phyloP scores from a whole-genome alignment of 306 rosid species.

The Acacia acuminata region DNA sequence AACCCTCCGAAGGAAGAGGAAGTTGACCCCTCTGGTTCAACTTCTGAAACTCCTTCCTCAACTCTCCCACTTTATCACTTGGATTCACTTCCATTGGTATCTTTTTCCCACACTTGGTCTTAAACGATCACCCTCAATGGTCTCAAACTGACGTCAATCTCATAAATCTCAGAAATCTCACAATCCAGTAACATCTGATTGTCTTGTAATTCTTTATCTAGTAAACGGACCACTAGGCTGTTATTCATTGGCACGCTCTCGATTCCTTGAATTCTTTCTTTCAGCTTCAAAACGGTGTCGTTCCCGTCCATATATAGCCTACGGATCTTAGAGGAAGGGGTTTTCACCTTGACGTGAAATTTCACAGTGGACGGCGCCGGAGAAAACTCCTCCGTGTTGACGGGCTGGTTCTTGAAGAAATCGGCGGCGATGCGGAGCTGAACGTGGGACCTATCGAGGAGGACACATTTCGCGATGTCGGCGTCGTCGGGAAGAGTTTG shows the following conservation, averaged over 20 bases:
- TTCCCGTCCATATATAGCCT: slow-evolving; percentile 42
- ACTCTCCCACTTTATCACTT: slow-evolving; percentile 53
- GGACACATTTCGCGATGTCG: too few species aligned
- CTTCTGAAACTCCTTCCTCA: slow-evolving; percentile 70
- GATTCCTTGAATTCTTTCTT: slow-evolving; percentile 53
- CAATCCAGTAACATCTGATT: slow-evolving; percentile 38
- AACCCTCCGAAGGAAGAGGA: slow-evolving; percentile 57
- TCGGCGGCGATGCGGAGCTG: too few species aligned
- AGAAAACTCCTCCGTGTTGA: too few species aligned
- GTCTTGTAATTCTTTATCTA: slow-evolving; percentile 44
- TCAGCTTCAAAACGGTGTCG: slow-evolving; percentile 51
- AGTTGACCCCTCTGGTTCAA: slow-evolving; percentile 50
- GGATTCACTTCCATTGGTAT: slow-evolving; percentile 61
- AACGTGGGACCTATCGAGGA: too few species aligned
- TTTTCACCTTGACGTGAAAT: slow-evolving; percentile 36
- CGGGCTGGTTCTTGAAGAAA: too few species aligned
- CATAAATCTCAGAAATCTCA: slow-evolving; percentile 36
- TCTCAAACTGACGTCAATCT: slow-evolving; percentile 46
- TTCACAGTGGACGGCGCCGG: too few species aligned
- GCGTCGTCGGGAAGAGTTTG: too few species aligned
- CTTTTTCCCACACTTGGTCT: slow-evolving; percentile 40
- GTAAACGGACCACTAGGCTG: slow-evolving; percentile 32
- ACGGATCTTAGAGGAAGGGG: slow-evolving; percentile 32
- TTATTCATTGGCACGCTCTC: slow-evolving; percentile 32
- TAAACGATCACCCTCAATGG: slow-evolving; percentile 50